Evolutionary conservation across 108 stramenopile species (phyloP), one percentile per base, ranked within the genome.

Genomic region (Aurantiochytrium sp.): DNA sequence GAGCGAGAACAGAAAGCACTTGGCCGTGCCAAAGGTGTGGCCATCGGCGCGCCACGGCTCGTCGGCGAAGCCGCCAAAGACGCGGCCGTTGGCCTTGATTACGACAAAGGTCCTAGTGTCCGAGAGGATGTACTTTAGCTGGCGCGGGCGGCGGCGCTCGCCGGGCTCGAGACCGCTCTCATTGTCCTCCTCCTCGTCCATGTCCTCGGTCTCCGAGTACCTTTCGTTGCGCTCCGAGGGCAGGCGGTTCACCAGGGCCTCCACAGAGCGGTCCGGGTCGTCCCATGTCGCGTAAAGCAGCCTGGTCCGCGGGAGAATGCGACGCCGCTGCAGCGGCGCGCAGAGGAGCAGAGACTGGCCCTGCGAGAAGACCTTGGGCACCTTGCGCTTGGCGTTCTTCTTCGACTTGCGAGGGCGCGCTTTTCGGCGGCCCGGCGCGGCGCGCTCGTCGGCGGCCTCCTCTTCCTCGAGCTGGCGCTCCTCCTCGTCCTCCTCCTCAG

Each of bases 1-100:
- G 59, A 89, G 6, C 45, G 73, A 85, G 55, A 89, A 89, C 17
- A 89, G 55, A 55, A 89, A 89, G 24, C 48, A 68, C 4, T 45
- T 85, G 19, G 89, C 39, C 3, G 55, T 39, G 17, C 89, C 89
- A 32, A 68, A 42, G 36, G 22, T 87, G 34, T 55, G 27, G n/a
- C 89, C 89, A 30, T 89, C 89, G 68, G 68, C 69, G 22, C 69
- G 52, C 89, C 89, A 89, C 19, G 55, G 68, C 8, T 81, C 68
- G 36, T 87, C 36, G 5, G 87, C 86, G 55, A 59, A 89, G 10
- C 87, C 89, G 21, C 89, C 89, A 86, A 89, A 89, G 50, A 85
- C 24, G 34, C 54, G 68, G 41, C 41, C 89, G 73, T 59, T 59
- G 31, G 69, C 22, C 17, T 48, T 55, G 55, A 89, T 41, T 4